Percentiles rank a stretch among this genome's conserved stretches.
phyloP scores from a whole-genome alignment of 768 basidiomycete genomes.

The Collybiopsis confluens region DNA sequence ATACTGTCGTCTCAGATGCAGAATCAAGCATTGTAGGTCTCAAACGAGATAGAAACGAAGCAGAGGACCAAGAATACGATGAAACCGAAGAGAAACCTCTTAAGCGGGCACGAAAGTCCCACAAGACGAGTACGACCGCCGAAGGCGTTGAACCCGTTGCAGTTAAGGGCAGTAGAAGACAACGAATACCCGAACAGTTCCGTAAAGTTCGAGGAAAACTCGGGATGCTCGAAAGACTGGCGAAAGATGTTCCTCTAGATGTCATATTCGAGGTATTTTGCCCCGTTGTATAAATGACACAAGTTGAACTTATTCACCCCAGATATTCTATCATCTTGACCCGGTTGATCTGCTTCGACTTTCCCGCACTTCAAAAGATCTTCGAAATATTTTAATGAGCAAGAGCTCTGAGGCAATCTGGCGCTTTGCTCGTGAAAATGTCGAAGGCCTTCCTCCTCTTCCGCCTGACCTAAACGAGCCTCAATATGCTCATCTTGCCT shows the following conservation, averaged over 20 bases:
- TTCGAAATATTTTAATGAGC: slow-evolving; percentile 43
- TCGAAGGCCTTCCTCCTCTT: slow-evolving; percentile 41
- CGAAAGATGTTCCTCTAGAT: slow-evolving; percentile 4
- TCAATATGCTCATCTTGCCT: slow-evolving; percentile 47
- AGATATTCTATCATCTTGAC: slow-evolving; percentile 49
- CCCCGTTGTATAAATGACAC: neutral
- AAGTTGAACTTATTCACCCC: neutral
- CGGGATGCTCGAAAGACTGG: neutral
- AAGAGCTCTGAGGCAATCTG: slow-evolving; percentile 44
- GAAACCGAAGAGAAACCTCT: too few species aligned
- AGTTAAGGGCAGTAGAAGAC: neutral
- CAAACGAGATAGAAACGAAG: neutral
- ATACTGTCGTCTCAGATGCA: neutral
- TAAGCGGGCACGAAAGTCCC: too few species aligned
- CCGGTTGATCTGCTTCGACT: slow-evolving; percentile 50
- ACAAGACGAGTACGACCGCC: too few species aligned
- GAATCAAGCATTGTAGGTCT: too few species aligned
- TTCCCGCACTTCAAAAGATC: slow-evolving; percentile 44
- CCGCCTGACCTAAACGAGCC: slow-evolving; percentile 48
- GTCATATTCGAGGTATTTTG: slow-evolving; percentile 1
- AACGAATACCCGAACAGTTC: slow-evolving; percentile 2
- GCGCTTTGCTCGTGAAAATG: slow-evolving; percentile 38
- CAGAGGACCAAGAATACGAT: too few species aligned
- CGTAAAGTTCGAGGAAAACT: slow-evolving; percentile 3
- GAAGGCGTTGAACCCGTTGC: too few species aligned